Base-by-base conservation (phyloP, 1,284 basidiomycete species). In the Trametes hirsuta region DNA sequence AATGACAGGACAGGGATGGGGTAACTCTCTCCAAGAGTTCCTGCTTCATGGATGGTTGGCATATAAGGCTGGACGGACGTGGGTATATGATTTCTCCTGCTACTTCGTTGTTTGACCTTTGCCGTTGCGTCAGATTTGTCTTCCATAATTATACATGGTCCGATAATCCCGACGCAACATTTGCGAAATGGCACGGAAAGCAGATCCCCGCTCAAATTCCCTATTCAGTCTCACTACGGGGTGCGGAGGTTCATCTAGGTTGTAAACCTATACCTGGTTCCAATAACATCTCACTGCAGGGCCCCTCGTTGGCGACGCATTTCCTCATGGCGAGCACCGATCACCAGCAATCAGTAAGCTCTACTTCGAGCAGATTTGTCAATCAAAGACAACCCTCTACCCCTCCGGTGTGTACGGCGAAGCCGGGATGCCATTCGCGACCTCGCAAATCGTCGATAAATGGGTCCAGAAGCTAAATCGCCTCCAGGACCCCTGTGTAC, bases 91-190 rank as follows among this genome's bases (percentile, higher is more conserved):
- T 18, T 10, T n/a, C 39, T 30, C 8, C 22, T 18, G 4, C 10
- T 25, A 8, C 37, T 10, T 1, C 8, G 34, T n/a, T 15, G 3
- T 34, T 15, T 15, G 18, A 1, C 4, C 21, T 10, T 2, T 22
- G 22, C 18, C 30, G 10, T 15, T 10, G 21, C 15, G 2, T 22
- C 25, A 70, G 74, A 15, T 87, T 81, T 59, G 86, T 89, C 0
- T 87, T 88, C 57, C 81, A 86, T 53, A 86, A 88, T 65, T 88
- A 87, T 61, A 80, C 80, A 14, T 88, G 86, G 86, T 68, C 67
- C 22, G 53, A 50, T 30, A 59, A 68, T 40, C 30, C 30, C 30
- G 49, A 55, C 15, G 54, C 55, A 2, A 56, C 62, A n/a, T 74
- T 68, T 45, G 57, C 70, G 2, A 54, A 62, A 12, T 70, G 59